Base-by-base conservation (phyloP, 148 eudicot species). In the Beta vulgaris region DNA sequence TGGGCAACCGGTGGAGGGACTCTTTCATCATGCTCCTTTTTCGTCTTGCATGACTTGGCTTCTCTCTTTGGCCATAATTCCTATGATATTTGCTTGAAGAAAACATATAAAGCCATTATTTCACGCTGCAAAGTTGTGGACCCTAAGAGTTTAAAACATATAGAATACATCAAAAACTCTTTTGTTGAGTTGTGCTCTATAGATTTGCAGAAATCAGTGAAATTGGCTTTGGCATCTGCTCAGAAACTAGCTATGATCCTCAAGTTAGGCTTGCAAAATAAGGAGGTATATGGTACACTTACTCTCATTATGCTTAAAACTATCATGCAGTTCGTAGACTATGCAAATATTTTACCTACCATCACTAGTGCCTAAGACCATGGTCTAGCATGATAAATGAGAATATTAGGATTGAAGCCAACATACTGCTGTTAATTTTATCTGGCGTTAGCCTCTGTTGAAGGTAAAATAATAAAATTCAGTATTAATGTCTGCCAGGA, bases 1-100 rank as follows among this genome's bases (percentile, higher is more conserved):
- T 96, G 99, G 99, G 91, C 85, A 60, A 86, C 92, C 23, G 88
- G 93, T 64, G 86, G 86, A 48, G 92, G 84, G 51, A 73, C 73
- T 74, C 87, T 96, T 28, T 83, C 98, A 61, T 80, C 89, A 69
- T 80, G 83, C 85, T 86, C 99, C 77, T 96, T 91, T 57, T 79
- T 35, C 6, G 70, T 92, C 79, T 77, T 91, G 76, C 82, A 73
- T 77, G 94, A 89, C 77, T 79, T 87, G 76, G 90, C 94, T 78
- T 78, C 85, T 72, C 70, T 81, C 59, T 83, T 86, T 82, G 80
- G 87, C 76, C 73, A 89, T 65, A 88, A 82, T 63, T 85, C 55
- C 76, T 88, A 83, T 76, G 92, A 89, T 37, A 80, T 69, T 59
- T 96, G 98, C 87, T 82, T 96, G 66, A 88, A 77, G 78, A 88